Evolutionary conservation across 805 yeast genomes (phyloP).

Genomic region (Candida rishiriensis): DNA sequence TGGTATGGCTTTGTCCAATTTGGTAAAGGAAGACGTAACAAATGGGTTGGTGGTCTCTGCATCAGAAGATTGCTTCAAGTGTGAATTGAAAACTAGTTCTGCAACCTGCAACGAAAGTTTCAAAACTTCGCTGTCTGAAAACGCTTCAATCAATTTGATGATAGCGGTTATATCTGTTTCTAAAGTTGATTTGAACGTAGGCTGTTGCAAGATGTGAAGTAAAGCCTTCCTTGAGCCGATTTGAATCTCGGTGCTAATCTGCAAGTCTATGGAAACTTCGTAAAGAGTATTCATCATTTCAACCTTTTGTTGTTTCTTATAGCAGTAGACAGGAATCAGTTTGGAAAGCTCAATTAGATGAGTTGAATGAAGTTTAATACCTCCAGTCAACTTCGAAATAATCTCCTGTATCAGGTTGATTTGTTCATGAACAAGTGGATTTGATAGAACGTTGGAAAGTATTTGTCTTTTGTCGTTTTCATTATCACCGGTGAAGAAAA

Average conservation of each 20-base stretch:
- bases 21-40: slow-evolving; percentile 7
- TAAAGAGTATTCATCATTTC: slow-evolving; percentile 23
- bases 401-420: not conserved
- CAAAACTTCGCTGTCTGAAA: slow-evolving; percentile 9
- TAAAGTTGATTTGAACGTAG: slow-evolving; percentile 49
- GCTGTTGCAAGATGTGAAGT: slow-evolving; percentile 40
- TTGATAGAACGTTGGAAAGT: slow-evolving; percentile 25
- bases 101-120: slow-evolving; percentile 25
- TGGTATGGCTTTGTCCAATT: slow-evolving; percentile 2
- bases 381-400: not conserved
- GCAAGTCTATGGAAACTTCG: slow-evolving; percentile 4
- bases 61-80: slow-evolving; percentile 37
- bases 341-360: slow-evolving; percentile 2
- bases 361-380: too few relatives aligned
- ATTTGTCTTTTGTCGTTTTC: slow-evolving; percentile 15
- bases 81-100: slow-evolving; percentile 35
- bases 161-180: slow-evolving; percentile 33
- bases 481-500: slow-evolving; percentile 20
- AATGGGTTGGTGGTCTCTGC: slow-evolving; percentile 21
- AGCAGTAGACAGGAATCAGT: slow-evolving; percentile 48
- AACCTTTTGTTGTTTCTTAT: slow-evolving; percentile 32
- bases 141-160: slow-evolving; percentile 7
- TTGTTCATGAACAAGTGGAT: slow-evolving; percentile 34
- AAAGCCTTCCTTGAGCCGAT: slow-evolving; percentile 14
- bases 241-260: not conserved